Base-by-base conservation (phyloP, 306 rosid species). In the Acacia crassicarpa region DNA sequence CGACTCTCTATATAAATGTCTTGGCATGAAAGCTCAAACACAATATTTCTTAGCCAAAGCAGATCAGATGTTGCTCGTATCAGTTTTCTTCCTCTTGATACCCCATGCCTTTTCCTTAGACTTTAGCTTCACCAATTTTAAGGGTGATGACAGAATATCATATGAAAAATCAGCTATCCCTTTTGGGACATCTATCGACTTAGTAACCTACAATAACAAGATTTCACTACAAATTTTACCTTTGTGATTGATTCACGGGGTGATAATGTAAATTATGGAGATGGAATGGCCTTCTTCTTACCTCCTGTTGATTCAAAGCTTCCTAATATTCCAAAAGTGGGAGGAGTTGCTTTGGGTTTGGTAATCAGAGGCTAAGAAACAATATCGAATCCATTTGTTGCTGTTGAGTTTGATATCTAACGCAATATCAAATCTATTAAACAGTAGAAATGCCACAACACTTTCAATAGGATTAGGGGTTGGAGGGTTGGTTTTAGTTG, bases 321-420 rank as follows among this genome's bases (percentile, higher is more conserved):
- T 4, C 4, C 35, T 33, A 33, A 33, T 33, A 33, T 33, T 33
- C 35, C 35, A 33, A 33, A 33, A 33, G 35, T 33, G 35, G 35
- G 35, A 33, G 35, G 35, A 33, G 35, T 0, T 33, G 4, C 35
- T 33, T 3, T 33, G 35, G 35, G 35, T 27, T 20, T 62, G 19
- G 1, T 54, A 5, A 1, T 54, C 19, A 27, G 25, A 16, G 62
- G 62, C 2, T 3, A 54, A 7, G 62, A 54, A 54, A n/a, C 27
- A 0, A n/a, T 19, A 20, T 3, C 8, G 20, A 8, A 63, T 63
- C 68, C 68, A 1, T 63, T 63, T 30, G 68, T 48, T 86, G 80
- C n/a, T 91, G 87, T 22, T 38, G 68, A 63, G 73, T 91, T 89
- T 59, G 94, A 91, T 69, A 87, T 84, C 75, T 84, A 1, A 9